A percentile compares a stretch with the other conserved stretches of the same genome.
Evolutionary conservation across 2,329 filamentous ascomycete species (phyloP).

Genomic region (Chlorencoelia australis): DNA sequence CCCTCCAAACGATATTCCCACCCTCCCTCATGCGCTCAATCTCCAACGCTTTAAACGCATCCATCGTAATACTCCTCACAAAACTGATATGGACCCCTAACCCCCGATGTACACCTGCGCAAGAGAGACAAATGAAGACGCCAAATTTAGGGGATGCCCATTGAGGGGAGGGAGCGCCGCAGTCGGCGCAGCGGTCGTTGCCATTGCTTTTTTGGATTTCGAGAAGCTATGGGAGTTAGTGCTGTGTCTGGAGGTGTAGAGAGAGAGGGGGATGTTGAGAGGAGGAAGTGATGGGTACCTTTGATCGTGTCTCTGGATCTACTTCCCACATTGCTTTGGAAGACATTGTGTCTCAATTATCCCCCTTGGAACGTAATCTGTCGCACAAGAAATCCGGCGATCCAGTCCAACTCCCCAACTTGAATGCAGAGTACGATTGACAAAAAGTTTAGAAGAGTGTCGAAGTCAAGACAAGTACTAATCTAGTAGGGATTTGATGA

Average conservation of each 20-base stretch:
- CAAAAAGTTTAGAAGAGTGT: too few species aligned
- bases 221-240: slow-evolving; percentile 51
- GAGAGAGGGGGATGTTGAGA: neutral
- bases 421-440: too few species aligned
- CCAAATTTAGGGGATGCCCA: slow-evolving; percentile 98
- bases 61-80: slow-evolving; percentile 95
- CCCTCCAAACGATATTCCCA: slow-evolving; percentile 78
- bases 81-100: slow-evolving; percentile 98
- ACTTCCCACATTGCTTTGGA: slow-evolving; percentile 94
- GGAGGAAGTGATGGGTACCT: slow-evolving; percentile 45
- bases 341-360: too few species aligned
- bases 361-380: too few species aligned
- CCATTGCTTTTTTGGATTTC: slow-evolving; percentile 82
- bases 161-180: slow-evolving; percentile 89
- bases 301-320: slow-evolving; percentile 91
- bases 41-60: slow-evolving; percentile 89
- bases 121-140: slow-evolving; percentile 96
- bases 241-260: slow-evolving; percentile 2
- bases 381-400: too few species aligned
- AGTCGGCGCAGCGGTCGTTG: slow-evolving; percentile 91
- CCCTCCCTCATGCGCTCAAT: slow-evolving; percentile 89
- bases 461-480: too few species aligned
- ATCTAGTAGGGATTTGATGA: too few species aligned
- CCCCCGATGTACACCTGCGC: slow-evolving; percentile 87
- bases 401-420: too few species aligned